Evolutionary conservation across 305 asterid genomes (phyloP).

Genomic region (Solanum hybrid): DNA sequence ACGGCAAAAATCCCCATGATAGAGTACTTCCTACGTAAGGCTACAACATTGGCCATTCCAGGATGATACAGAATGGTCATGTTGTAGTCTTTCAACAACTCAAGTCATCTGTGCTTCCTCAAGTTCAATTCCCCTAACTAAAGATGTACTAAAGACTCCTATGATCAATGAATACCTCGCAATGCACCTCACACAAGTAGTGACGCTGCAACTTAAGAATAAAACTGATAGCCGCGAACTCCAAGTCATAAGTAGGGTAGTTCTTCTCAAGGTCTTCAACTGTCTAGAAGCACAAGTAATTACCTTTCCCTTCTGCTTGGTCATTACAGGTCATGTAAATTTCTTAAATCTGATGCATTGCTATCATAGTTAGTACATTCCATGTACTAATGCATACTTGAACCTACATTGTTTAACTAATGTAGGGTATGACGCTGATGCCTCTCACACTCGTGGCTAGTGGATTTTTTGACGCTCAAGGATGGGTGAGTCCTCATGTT

Average conservation of each 20-base stretch:
- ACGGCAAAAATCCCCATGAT: background rate
- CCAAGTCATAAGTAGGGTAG: background rate
- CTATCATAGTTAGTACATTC: background rate
- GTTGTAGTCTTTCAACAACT: background rate
- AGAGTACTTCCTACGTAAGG: background rate
- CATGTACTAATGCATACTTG: background rate
- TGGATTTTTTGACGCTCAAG: background rate
- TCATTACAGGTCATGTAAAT: background rate
- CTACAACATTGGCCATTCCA: background rate
- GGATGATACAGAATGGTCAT: background rate
- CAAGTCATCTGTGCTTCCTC: background rate
- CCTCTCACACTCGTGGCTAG: background rate
- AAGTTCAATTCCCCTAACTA: background rate
- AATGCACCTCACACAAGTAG: background rate
- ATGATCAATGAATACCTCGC: background rate
- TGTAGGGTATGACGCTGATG: background rate
- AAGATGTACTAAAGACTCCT: background rate
- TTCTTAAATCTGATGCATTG: background rate
- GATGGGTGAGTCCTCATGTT: background rate
- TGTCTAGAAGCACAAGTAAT: background rate
- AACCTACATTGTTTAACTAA: background rate
- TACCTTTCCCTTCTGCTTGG: background rate
- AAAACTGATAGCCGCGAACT: background rate
- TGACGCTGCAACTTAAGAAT: background rate
- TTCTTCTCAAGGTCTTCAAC: background rate